phyloP scores from a whole-genome alignment of 805 yeast species.

The Teunomyces kruisii region DNA sequence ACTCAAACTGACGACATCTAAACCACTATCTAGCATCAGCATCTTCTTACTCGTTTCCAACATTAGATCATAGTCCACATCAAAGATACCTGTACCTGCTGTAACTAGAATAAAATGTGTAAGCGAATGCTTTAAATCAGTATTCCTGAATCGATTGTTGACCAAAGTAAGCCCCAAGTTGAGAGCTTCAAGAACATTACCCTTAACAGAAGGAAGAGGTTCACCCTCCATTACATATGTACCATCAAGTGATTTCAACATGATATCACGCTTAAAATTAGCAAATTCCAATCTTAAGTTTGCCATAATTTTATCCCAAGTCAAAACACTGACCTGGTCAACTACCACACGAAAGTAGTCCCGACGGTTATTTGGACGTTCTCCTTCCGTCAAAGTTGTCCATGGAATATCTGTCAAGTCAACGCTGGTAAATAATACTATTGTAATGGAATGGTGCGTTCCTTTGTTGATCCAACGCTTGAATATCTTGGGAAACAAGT shows the following conservation, averaged over 20 bases:
- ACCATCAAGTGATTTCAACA: constrained; percentile 39
- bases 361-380: constrained; percentile 60
- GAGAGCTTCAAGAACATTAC: constrained; percentile 84
- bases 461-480: constrained; percentile 83
- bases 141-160: constrained; percentile 74
- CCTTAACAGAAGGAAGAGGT: constrained; percentile 83
- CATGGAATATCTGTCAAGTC: constrained; percentile 56
- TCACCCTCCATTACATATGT: constrained; percentile 27
- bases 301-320: constrained; percentile 93
- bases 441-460: constrained; percentile 88
- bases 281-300: constrained; percentile 82
- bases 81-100: constrained; percentile 92
- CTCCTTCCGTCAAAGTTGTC: constrained; percentile 66
- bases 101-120: constrained; percentile 84
- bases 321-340: constrained; percentile 83
- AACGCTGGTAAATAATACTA: constrained; percentile 82
- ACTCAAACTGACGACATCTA: constrained; percentile 85
- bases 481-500: constrained; percentile 87
- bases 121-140: constrained; percentile 87
- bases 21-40: constrained; percentile 75
- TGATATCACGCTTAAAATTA: constrained; percentile 72
- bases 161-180: constrained; percentile 78
- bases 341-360: constrained; percentile 93
- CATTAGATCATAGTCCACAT: constrained; percentile 79
- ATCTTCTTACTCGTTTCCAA: constrained; percentile 73